A percentile compares a stretch with the other conserved stretches of the same genome.
These are phyloP conservation scores for Pseudocercospora macadamiae DNA, from an alignment of 2,329 filamentous ascomycete genomes.

Conservation along the genomic window DNA sequence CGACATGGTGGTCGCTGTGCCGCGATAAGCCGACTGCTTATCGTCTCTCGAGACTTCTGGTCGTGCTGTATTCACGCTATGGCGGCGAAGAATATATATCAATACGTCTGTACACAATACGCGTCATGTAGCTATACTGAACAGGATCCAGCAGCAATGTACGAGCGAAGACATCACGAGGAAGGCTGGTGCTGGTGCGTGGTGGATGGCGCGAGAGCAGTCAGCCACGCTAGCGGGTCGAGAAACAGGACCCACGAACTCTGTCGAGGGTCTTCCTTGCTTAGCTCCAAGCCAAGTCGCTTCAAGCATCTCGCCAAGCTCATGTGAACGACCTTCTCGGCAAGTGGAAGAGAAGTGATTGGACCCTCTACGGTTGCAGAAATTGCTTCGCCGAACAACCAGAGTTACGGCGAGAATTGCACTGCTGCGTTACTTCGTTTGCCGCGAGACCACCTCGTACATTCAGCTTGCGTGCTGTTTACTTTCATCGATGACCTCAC, in stretches of 20 bases:
- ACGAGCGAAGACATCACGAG: no score
- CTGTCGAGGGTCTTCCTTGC: neutral
- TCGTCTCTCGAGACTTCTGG: neutral
- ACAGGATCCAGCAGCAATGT: neutral
- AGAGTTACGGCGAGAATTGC: neutral
- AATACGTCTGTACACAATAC: constrained; percentile 9
- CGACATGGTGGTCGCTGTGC: constrained; percentile 8
- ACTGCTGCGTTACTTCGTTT: neutral
- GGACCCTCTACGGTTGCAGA: neutral
- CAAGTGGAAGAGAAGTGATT: neutral
- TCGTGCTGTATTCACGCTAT: constrained; percentile 2
- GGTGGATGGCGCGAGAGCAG: neutral
- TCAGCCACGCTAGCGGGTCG: neutral
- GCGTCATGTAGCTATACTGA: neutral
- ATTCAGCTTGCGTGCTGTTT: no score
- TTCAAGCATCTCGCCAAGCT: neutral
- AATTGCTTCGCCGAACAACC: neutral
- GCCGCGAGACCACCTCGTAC: neutral
- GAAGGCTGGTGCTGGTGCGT: no score
- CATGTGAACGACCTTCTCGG: neutral
- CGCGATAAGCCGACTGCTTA: constrained; percentile 8
- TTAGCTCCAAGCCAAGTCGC: neutral
- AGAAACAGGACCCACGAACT: neutral
- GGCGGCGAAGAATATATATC: constrained; percentile 5
- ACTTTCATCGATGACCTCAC: neutral